Conservation (phyloP, 2,329 filamentous ascomycete species). For the Cladosporium halotolerans region DNA sequence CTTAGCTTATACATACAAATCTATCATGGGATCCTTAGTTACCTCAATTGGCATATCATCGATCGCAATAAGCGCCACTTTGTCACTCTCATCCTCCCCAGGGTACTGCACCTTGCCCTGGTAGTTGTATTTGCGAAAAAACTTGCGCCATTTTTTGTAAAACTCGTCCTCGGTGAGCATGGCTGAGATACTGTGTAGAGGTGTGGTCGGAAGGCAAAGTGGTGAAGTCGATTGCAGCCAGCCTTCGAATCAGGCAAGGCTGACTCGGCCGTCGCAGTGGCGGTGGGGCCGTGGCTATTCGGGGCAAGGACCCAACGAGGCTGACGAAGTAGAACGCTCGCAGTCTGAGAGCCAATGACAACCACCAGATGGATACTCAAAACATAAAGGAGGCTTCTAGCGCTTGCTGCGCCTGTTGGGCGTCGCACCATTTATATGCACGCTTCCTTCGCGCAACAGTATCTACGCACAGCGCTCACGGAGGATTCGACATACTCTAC, state of each 20-base stretch:
- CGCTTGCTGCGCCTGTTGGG: no score
- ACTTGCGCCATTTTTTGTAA: conserved; percentile 5
- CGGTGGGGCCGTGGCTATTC: neutral
- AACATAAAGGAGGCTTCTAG: neutral
- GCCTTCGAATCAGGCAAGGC: neutral
- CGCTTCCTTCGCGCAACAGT: no score
- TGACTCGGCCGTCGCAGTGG: neutral
- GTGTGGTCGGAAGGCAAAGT: neutral
- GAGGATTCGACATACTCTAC: no score
- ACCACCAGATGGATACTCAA: neutral
- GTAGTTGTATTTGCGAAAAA: conserved; percentile 3
- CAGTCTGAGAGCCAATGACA: neutral
- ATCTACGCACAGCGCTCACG: no score
- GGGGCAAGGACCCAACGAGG: no score
- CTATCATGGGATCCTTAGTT: neutral
- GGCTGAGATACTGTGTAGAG: neutral
- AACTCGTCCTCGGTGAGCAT: conserved; percentile 9
- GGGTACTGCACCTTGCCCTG: conserved; percentile 3
- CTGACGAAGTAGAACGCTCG: neutral
- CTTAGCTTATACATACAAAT: conserved; percentile 1
- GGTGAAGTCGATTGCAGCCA: conserved; percentile 1
- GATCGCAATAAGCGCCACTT: conserved; percentile 9
- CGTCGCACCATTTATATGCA: no score
- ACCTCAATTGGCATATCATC: conserved; percentile 5
- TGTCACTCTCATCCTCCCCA: conserved; percentile 6